Evolutionary conservation across 2,329 filamentous ascomycete genomes (phyloP).

Genomic region (Phoma sp.): DNA sequence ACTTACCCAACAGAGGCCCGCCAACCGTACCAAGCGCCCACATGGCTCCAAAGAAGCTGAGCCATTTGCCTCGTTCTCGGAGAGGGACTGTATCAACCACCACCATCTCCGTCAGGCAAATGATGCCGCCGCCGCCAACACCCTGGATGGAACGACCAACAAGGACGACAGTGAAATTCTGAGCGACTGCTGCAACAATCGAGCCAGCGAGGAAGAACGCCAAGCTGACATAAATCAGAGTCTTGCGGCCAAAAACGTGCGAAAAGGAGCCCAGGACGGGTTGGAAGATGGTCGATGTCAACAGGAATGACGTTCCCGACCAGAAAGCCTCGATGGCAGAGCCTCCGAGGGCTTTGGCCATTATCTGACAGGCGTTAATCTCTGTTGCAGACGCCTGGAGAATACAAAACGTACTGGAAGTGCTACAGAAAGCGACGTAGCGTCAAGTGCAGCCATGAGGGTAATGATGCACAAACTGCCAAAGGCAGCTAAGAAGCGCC

Average conservation of each 20-base stretch:
- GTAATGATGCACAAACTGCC: slow-evolving; percentile 60
- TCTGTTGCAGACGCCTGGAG: background rate
- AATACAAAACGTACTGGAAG: slow-evolving; percentile 46
- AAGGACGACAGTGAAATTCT: slow-evolving; percentile 49
- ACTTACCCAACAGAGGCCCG: slow-evolving; percentile 59
- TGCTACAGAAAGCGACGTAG: slow-evolving; percentile 69
- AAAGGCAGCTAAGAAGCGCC: slow-evolving; percentile 5
- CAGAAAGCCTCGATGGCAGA: slow-evolving; percentile 52
- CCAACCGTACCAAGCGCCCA: slow-evolving; percentile 64
- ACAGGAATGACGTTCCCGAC: slow-evolving; percentile 50
- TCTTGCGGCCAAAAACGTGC: slow-evolving; percentile 50
- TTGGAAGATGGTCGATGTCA: slow-evolving; percentile 51
- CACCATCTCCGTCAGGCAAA: slow-evolving; percentile 53
- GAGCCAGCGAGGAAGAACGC: slow-evolving; percentile 47
- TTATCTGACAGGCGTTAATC: slow-evolving; percentile 37
- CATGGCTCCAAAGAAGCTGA: slow-evolving; percentile 51
- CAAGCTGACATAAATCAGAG: slow-evolving; percentile 46
- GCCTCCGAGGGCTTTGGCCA: slow-evolving; percentile 44
- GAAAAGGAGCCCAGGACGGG: slow-evolving; percentile 50
- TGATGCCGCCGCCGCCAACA: slow-evolving; percentile 51
- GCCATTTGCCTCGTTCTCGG: slow-evolving; percentile 49
- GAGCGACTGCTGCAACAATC: slow-evolving; percentile 45
- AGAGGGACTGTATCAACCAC: slow-evolving; percentile 56
- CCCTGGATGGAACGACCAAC: slow-evolving; percentile 50
- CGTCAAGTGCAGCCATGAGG: slow-evolving; percentile 69